These are phyloP conservation scores for Fusarium sp. DNA, from an alignment of 2,329 filamentous ascomycete genomes.

Conservation along the genomic window DNA sequence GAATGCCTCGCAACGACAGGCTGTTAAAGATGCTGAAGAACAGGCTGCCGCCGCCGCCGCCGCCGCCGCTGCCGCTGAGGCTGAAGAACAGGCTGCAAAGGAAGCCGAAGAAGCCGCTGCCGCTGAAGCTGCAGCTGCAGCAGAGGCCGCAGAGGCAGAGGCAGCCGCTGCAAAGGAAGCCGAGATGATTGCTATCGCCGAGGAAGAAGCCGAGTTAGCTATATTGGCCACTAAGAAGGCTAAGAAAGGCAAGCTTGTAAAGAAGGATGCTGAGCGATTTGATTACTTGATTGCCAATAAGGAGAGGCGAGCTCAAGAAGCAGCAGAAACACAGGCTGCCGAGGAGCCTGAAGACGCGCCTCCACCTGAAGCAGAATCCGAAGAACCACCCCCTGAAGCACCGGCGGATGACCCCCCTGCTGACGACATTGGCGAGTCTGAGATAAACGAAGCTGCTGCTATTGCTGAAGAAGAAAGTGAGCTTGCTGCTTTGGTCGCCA, in stretches of 20 bases:
- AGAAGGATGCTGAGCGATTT: conserved; percentile 41
- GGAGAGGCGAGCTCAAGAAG: conserved; percentile 35
- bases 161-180: conserved; percentile 36
- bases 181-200: conserved; percentile 22
- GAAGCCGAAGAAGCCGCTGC: conserved; percentile 50
- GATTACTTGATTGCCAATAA: conserved; percentile 32
- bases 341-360: conserved; percentile 44
- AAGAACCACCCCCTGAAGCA: conserved; percentile 32
- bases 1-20: conserved; percentile 43
- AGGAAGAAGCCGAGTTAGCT: conserved; percentile 40
- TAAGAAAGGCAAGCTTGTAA: conserved; percentile 36
- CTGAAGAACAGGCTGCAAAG: conserved; percentile 35
- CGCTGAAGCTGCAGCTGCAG: conserved; percentile 23
- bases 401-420: conserved; percentile 17
- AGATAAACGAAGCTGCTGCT: conserved; percentile 15
- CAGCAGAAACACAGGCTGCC: conserved; percentile 41
- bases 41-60: conserved; percentile 37
- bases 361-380: conserved; percentile 18
- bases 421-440: conserved; percentile 18
- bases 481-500: conserved; percentile 59
- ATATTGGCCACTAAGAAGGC: conserved; percentile 36
- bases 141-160: conserved; percentile 35
- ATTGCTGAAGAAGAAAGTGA: conserved; percentile 54
- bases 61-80: conserved; percentile 22
- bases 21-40: conserved; percentile 44